Base-by-base conservation (phyloP, 2,329 filamentous ascomycete species). In the Xylariaceae sp. region DNA sequence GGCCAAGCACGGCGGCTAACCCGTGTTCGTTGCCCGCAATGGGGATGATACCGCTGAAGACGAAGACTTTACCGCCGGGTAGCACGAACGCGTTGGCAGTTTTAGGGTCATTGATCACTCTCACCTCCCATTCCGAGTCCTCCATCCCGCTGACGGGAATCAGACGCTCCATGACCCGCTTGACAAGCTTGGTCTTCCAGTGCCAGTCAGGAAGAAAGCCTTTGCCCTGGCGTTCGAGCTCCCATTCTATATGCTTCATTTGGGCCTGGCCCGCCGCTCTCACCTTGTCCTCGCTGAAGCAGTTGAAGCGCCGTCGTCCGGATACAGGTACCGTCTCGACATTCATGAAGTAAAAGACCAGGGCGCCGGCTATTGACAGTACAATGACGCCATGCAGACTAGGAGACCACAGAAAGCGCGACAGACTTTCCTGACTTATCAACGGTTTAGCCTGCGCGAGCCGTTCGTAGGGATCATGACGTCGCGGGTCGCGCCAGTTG, bases 51-150 rank as follows among this genome's bases (percentile, higher is more conserved):
- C 88, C 88, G 58, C 82, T 86, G 65, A 84, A 87, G 1, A 92
- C 87, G 66, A 92, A 92, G 0, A 92, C 87, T 63, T 91, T 90
- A 21, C 88, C 87, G 4, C 84, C 87, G 0, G 88, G 88, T 5
- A 90, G 77, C 1, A 92, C 87, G 65, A 92, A 90, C 0, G 88
- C 88, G 63, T 92, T 92, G 59, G 78, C 76, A 37, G 79, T 80
- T 39, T 64, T 59, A 18, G 76, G 75, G 55, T 85, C 84, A n/a
- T 88, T 79, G 63, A 92, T 89, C 6, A 92, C 87, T 62, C 80
- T 76, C 3, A 92, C 78, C 70, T 90, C 85, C 88, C 88, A 92
- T 12, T 81, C 67, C 53, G 78, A 71, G 57, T 78, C 70, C 50
- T 69, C 63, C 72, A 88, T 72, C 5, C 85, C 85, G 59, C 80